Evolutionary conservation across 257 asterid genomes (phyloP).

Genomic region (Scutellaria minor): DNA sequence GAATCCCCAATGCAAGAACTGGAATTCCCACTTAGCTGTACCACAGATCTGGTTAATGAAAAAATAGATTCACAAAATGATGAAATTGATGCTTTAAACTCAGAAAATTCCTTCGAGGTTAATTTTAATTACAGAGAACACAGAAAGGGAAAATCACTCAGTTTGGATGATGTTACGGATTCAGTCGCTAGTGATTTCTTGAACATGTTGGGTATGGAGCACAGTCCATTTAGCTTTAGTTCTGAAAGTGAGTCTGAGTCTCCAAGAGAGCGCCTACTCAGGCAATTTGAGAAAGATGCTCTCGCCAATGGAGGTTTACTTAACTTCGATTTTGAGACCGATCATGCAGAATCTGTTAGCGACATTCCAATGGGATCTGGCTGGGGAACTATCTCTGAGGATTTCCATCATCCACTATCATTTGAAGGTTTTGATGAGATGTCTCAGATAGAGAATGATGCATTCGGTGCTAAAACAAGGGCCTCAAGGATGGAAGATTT

Average conservation of each 20-base stretch:
- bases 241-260: constrained; percentile 95
- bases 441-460: constrained; percentile 50
- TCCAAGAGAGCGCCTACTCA: constrained; percentile 80
- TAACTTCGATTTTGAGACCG: constrained; percentile 55
- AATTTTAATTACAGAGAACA: constrained; percentile 40
- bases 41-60: constrained; percentile 56
- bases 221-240: constrained; percentile 72
- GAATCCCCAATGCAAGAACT: constrained; percentile 66
- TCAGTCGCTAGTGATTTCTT: constrained; percentile 79
- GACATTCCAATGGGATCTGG: too few relatives aligned
- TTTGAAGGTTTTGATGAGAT: constrained; percentile 40
- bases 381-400: constrained; percentile 49
- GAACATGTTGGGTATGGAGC: constrained; percentile 80
- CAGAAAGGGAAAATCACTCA: constrained; percentile 56
- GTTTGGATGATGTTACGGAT: constrained; percentile 64
- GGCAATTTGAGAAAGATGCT: constrained; percentile 89
- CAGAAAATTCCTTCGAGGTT: constrained; percentile 44
- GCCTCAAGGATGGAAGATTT: constrained; percentile 73
- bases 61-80: constrained; percentile 60
- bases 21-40: constrained; percentile 61
- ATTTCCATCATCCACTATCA: constrained; percentile 39
- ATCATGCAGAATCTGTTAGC: constrained; percentile 37
- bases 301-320: constrained; percentile 73
- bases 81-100: constrained; percentile 45
- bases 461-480: constrained; percentile 49